Conservation (phyloP, 139 green algal genomes). For the Chlorella sorokiniana region DNA sequence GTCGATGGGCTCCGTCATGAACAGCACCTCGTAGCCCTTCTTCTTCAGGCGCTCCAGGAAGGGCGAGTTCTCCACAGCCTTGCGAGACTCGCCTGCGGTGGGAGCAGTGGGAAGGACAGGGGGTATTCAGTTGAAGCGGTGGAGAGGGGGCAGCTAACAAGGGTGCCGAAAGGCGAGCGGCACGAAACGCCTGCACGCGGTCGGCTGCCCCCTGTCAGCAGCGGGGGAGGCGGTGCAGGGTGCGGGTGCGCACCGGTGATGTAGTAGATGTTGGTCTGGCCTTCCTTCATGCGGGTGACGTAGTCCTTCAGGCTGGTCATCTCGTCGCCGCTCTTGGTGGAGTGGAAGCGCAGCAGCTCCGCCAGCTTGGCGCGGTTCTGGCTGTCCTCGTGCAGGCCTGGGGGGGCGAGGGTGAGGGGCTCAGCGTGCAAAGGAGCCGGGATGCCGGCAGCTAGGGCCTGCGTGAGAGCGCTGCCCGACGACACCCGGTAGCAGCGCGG, state of each 20-base stretch:
- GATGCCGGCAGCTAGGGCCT: too few relatives aligned
- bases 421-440: not conserved
- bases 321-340: constrained; percentile 98
- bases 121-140: too few relatives aligned
- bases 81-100: constrained; percentile 80
- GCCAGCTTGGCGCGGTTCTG: constrained; percentile 97
- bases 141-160: not conserved
- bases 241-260: constrained; percentile 83
- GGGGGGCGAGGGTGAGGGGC: too few relatives aligned
- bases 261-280: constrained; percentile 99
- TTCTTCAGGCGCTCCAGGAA: constrained; percentile 99
- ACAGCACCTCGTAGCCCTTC: constrained; percentile 97
- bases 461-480: too few relatives aligned
- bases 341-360: constrained; percentile 92
- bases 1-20: constrained; percentile 99
- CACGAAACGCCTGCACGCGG: too few relatives aligned
- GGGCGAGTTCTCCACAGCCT: constrained; percentile 98
- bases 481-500: too few relatives aligned
- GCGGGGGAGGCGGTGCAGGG: too few relatives aligned
- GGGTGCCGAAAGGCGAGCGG: too few relatives aligned
- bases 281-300: constrained; percentile 99
- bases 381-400: constrained; percentile 71
- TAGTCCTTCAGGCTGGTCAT: constrained; percentile 99
- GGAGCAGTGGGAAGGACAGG: not conserved
- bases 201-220: too few relatives aligned